These are phyloP conservation scores for Globisporangium paroecandrum DNA, from an alignment of 352 stramenopile species.

Conservation along the genomic window DNA sequence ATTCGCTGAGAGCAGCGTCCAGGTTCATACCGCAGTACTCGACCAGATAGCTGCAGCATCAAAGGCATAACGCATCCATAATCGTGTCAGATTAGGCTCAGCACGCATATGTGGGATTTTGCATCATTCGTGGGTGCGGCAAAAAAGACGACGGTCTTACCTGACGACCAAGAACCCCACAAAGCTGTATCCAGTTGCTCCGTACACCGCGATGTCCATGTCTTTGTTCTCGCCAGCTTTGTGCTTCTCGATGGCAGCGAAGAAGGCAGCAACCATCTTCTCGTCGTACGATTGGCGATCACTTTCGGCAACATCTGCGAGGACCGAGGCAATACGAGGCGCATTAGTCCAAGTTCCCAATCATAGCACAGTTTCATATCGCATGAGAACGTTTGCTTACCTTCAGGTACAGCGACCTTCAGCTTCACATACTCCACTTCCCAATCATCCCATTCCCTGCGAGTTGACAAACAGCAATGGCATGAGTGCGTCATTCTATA, in stretches of 20 bases:
- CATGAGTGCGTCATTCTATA: background rate
- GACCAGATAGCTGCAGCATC: conserved; percentile 53
- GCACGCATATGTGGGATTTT: background rate
- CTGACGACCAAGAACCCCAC: conserved; percentile 74
- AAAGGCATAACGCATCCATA: conserved; percentile 11
- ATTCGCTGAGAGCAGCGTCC: conserved; percentile 65
- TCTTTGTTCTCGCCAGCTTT: conserved; percentile 59
- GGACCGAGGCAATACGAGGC: conserved; percentile 2
- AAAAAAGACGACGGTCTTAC: conserved; percentile 23
- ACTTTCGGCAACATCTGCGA: conserved; percentile 26
- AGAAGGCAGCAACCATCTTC: conserved; percentile 59
- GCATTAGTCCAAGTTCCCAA: background rate
- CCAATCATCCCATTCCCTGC: conserved; percentile 86
- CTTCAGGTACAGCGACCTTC: conserved; percentile 31
- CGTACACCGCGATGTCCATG: conserved; percentile 76
- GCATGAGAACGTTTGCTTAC: conserved; percentile 15
- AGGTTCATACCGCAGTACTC: conserved; percentile 61
- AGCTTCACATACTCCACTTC: conserved; percentile 84
- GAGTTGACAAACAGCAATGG: background rate
- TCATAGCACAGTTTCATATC: background rate
- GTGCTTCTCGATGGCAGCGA: conserved; percentile 52
- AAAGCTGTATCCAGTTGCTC: conserved; percentile 59
- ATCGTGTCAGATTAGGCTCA: background rate
- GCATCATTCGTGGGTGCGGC: background rate
- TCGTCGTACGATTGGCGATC: conserved; percentile 42